Conservation (phyloP, 345 rosid genomes). For the Trapa incisa region DNA sequence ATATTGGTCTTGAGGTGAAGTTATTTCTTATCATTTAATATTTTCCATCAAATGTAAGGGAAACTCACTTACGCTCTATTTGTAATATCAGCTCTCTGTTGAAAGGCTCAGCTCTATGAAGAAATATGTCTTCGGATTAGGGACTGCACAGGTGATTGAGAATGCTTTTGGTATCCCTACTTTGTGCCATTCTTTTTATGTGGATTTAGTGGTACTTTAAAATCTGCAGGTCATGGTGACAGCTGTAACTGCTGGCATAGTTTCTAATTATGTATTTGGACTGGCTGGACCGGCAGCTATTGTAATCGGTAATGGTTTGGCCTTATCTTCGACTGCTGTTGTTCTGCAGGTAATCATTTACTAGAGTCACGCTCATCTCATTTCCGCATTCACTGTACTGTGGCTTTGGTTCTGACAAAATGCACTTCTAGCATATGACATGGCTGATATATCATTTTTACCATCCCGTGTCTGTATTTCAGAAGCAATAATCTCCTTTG, state of each 20-base stretch:
- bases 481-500: too few relatives aligned
- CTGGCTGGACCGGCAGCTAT: conserved; percentile 88
- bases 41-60: conserved; percentile 4
- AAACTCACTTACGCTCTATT: conserved; percentile 11
- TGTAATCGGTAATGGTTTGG: conserved; percentile 94
- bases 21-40: conserved; percentile 9
- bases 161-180: conserved; percentile 6
- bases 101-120: conserved; percentile 99
- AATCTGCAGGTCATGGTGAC: conserved; percentile 73
- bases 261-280: conserved; percentile 66
- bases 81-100: conserved; percentile 75
- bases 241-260: conserved; percentile 72
- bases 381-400: neutral
- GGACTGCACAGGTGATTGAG: conserved; percentile 74
- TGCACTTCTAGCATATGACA: neutral
- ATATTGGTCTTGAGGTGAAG: conserved; percentile 96
- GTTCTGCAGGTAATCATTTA: conserved; percentile 68
- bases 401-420: conserved; percentile 4
- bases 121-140: conserved; percentile 96
- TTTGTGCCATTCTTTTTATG: conserved; percentile 5
- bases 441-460: neutral
- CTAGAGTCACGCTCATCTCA: neutral
- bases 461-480: neutral
- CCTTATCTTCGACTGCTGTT: conserved; percentile 95
- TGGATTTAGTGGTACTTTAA: conserved; percentile 4